Percentiles rank a stretch among this genome's conserved stretches.
phyloP scores from a whole-genome alignment of 192 early-diverging fungal species.

The Rhizophagus sp. region DNA sequence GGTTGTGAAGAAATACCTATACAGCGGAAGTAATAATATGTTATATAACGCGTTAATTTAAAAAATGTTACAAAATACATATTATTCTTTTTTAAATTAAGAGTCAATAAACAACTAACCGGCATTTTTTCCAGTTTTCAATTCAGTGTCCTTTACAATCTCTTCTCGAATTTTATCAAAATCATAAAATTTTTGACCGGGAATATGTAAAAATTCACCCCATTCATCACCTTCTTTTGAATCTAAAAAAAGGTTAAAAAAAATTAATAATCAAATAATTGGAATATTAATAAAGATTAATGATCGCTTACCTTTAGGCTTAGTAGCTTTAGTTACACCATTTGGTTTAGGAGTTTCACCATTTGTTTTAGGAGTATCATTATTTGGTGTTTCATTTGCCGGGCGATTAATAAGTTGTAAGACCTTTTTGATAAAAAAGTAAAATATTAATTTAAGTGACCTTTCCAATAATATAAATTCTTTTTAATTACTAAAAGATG shows the following conservation, averaged over 20 bases:
- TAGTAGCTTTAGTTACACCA: constrained; percentile 8
- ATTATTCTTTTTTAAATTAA: too few relatives aligned
- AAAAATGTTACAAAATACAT: not conserved
- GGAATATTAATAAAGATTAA: not conserved
- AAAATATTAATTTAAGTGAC: not conserved
- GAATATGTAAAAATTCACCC: constrained; percentile 99
- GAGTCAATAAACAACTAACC: constrained; percentile 36
- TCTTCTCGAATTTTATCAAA: constrained; percentile 98
- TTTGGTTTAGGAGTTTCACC: not conserved
- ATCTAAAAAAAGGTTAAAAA: not conserved
- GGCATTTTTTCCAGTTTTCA: constrained; percentile 78
- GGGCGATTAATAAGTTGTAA: constrained; percentile 98
- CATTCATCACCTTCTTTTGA: constrained; percentile 74
- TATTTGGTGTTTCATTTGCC: constrained; percentile 15
- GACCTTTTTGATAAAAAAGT: constrained; percentile 41
- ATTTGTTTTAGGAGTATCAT: not conserved
- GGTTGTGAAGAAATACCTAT: constrained; percentile 91
- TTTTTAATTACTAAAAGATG: too few relatives aligned
- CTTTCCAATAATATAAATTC: too few relatives aligned
- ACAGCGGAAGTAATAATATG: not conserved
- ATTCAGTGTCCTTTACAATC: constrained; percentile 82
- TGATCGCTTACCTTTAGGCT: constrained; percentile 44
- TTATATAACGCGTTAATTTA: not conserved
- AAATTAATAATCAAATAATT: not conserved
- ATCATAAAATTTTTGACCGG: constrained; percentile 93